Percentiles rank a stretch among this genome's conserved stretches.
Conservation (phyloP, 202 grass and related monocot species). For the Zizania palustris region DNA sequence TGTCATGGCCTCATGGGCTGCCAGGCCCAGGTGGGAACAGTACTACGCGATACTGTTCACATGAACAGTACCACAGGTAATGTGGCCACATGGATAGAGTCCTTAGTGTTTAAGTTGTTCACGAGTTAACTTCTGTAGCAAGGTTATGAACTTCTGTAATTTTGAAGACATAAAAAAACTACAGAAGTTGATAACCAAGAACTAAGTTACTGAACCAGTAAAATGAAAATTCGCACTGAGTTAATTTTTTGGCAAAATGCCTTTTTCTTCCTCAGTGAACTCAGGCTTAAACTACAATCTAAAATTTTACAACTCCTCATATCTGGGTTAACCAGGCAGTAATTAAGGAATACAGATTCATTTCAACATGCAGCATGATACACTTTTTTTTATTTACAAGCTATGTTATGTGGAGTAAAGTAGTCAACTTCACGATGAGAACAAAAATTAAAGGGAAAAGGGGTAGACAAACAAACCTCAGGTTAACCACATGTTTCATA, state of each 20-base stretch:
- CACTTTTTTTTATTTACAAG: background rate
- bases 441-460: background rate
- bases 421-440: background rate
- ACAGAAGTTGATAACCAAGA: too few relatives aligned
- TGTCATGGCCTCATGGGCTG: too few relatives aligned
- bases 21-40: too few relatives aligned
- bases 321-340: conserved; percentile 5
- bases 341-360: background rate
- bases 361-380: background rate
- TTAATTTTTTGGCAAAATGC: background rate
- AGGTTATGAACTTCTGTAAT: too few relatives aligned
- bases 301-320: background rate
- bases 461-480: conserved; percentile 8
- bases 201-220: background rate
- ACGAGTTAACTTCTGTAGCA: too few relatives aligned
- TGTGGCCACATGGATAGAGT: too few relatives aligned
- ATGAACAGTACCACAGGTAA: too few relatives aligned
- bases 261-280: background rate
- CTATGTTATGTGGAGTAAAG: too few relatives aligned
- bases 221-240: background rate
- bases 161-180: background rate
- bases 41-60: too few relatives aligned
- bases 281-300: background rate
- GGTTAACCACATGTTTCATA: background rate
- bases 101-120: too few relatives aligned